Conservation (phyloP, 352 stramenopile species). For the Vaucheria bursata region DNA sequence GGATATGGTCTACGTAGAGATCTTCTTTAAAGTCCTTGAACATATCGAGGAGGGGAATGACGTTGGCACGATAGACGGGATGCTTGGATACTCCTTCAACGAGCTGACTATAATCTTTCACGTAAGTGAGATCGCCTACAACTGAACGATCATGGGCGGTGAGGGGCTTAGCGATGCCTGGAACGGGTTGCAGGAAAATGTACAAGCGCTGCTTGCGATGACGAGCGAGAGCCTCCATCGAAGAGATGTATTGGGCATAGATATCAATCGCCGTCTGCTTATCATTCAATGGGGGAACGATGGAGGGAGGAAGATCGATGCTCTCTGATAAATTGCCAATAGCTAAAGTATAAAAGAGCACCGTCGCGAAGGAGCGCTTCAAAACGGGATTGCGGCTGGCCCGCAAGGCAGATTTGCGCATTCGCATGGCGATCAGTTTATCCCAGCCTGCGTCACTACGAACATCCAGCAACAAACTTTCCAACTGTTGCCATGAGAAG, state of each 20-base stretch:
- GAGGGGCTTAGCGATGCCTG: background rate
- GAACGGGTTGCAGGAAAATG: background rate
- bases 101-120: background rate
- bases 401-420: background rate
- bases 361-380: background rate
- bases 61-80: background rate
- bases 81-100: background rate
- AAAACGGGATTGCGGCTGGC: background rate
- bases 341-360: background rate
- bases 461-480: too few species aligned
- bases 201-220: background rate
- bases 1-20: background rate
- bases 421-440: too few species aligned
- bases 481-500: background rate
- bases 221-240: background rate
- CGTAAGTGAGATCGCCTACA: background rate
- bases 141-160: background rate
- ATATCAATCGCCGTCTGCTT: background rate
- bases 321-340: too few species aligned
- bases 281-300: background rate
- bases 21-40: background rate
- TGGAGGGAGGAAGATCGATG: too few species aligned
- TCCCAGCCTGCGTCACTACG: background rate
- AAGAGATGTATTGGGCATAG: background rate
- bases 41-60: background rate